Base-by-base conservation (phyloP, 2,329 filamentous ascomycete species). In the Talaromyces sp. region DNA sequence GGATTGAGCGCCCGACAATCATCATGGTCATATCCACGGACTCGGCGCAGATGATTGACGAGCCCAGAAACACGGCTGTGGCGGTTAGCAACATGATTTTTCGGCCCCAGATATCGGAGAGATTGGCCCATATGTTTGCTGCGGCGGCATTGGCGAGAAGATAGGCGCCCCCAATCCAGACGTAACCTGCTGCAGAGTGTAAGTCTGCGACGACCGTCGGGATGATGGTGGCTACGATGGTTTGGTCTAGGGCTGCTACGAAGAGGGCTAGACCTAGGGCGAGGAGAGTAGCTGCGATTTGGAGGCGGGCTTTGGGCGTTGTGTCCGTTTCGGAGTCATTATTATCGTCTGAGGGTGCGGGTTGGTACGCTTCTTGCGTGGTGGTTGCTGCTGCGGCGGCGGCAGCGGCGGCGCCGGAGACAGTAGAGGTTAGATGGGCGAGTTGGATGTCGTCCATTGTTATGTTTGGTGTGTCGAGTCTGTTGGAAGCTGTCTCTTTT, bases 131-230 rank as follows among this genome's bases (percentile, higher is more conserved):
- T n/a, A 89, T 84, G 0, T 90, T 89, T 0, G 85, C 86, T 1
- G 83, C 83, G 0, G 89, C 87, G 0, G 89, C 87, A 70, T 87
- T 87, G 16, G 87, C 88, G 11, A 93, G 84, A 3, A 92, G 80
- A 74, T 90, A 93, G 0, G 90, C 86, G 33, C 85, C 87, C 0
- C 90, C 90, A 66, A 94, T 90, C 91, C 90, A 93, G 14, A 88
- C 87, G 76, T 92, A 93, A 27, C 90, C 90, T 16, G 85, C 80
- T 3, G 86, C 86, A 6, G 89, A 90, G 52, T 87, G 73, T 67
- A 93, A 85, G 66, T 90, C 82, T 39, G 82, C 79, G 16, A 81
- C 80, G 61, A 89, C 88, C 1, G 85, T 87, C 0, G 87, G 86
- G 0, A 88, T 76, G 2, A 86, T 85, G 3, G 87, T 88, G 0